These are phyloP conservation scores for Suillus discolor DNA, from an alignment of 768 basidiomycete species.

Conservation along the genomic window DNA sequence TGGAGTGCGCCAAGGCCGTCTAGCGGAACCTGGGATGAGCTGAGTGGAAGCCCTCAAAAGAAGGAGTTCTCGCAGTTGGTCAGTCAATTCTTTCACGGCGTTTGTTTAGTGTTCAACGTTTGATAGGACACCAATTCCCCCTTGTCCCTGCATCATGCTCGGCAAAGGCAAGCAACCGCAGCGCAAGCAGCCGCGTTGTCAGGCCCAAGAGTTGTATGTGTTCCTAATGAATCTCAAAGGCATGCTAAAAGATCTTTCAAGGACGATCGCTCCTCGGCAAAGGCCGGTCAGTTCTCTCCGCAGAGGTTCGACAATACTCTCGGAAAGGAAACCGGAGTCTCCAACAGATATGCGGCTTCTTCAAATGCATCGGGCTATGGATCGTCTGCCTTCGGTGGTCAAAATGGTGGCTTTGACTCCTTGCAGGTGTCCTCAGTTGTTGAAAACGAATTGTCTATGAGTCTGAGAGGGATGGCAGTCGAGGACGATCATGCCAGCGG, in stretches of 20 bases:
- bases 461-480: constrained; percentile 62
- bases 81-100: constrained; percentile 23
- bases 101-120: constrained; percentile 18
- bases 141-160: constrained; percentile 46
- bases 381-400: constrained; percentile 30
- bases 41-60: constrained; percentile 48
- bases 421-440: constrained; percentile 41
- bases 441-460: constrained; percentile 57
- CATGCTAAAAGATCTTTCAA: constrained; percentile 30
- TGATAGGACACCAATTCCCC: constrained; percentile 44
- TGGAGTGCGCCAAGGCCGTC: constrained; percentile 55
- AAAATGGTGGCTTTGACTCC: constrained; percentile 40
- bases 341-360: constrained; percentile 47
- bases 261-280: constrained; percentile 51
- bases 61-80: constrained; percentile 55
- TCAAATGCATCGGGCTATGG: constrained; percentile 40
- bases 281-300: constrained; percentile 54
- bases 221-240: constrained; percentile 11
- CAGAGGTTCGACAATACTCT: constrained; percentile 53
- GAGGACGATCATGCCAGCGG: constrained; percentile 50
- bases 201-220: constrained; percentile 42
- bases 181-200: constrained; percentile 41
- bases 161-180: constrained; percentile 47
- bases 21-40: constrained; percentile 65
- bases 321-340: constrained; percentile 40